phyloP scores from a whole-genome alignment of 2,329 filamentous ascomycete genomes.

The Aspergillus fijiensis region DNA sequence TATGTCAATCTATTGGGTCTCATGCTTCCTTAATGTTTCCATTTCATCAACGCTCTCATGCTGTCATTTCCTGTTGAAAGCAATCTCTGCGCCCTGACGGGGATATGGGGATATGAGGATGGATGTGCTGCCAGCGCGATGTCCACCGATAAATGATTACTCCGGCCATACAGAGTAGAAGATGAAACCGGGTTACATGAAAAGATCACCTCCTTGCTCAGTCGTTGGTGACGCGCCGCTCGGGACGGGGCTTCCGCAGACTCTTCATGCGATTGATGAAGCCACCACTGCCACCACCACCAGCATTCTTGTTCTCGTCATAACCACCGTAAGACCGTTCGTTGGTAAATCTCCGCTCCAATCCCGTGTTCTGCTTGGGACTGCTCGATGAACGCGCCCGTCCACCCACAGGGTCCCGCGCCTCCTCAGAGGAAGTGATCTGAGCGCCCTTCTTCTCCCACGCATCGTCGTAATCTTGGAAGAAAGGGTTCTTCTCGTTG shows the following conservation, averaged over 20 bases:
- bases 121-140: neutral
- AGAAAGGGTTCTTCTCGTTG: slow-evolving; percentile 73
- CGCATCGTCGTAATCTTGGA: slow-evolving; percentile 71
- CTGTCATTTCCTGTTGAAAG: neutral
- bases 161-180: neutral
- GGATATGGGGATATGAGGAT: neutral
- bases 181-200: neutral
- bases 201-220: slow-evolving; percentile 12
- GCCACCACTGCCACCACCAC: slow-evolving; percentile 52
- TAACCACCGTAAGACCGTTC: slow-evolving; percentile 44
- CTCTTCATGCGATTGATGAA: slow-evolving; percentile 80
- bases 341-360: slow-evolving; percentile 66
- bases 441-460: slow-evolving; percentile 64
- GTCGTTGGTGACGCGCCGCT: slow-evolving; percentile 38
- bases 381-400: slow-evolving; percentile 56
- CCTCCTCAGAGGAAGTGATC: slow-evolving; percentile 54
- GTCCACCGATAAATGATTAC: slow-evolving; percentile 3
- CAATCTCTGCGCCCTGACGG: neutral
- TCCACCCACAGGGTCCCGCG: slow-evolving; percentile 30
- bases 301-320: slow-evolving; percentile 45
- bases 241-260: slow-evolving; percentile 58
- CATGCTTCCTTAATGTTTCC: neutral
- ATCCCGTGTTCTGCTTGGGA: slow-evolving; percentile 51
- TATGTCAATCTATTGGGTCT: neutral
- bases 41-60: neutral